These are phyloP conservation scores for Cocos nucifera DNA, from an alignment of 176 grass and related monocot genomes.

Conservation along the genomic window DNA sequence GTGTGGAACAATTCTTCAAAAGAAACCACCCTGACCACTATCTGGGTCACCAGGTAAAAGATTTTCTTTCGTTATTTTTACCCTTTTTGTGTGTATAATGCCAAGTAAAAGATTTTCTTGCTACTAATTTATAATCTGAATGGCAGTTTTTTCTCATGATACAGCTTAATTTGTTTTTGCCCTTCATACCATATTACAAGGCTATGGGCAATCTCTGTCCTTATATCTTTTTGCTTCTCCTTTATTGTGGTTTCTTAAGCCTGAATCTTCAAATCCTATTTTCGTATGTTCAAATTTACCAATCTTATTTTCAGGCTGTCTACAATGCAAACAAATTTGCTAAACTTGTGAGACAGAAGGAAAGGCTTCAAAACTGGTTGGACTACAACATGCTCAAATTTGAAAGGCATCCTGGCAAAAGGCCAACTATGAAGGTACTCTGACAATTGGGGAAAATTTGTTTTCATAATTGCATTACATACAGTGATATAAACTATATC, in stretches of 20 bases:
- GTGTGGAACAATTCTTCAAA: slow-evolving; percentile 79
- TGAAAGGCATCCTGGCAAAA: slow-evolving; percentile 72
- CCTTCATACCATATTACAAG: too few relatives aligned
- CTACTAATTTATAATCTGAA: too few relatives aligned
- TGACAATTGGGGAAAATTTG: too few relatives aligned
- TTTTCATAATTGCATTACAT: too few relatives aligned
- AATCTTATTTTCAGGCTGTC: slow-evolving; percentile 53
- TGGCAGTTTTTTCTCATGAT: too few relatives aligned
- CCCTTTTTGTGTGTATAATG: background rate
- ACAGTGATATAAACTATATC: too few relatives aligned
- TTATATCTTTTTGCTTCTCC: too few relatives aligned
- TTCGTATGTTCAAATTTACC: background rate
- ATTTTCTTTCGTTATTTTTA: background rate
- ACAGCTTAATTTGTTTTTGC: too few relatives aligned
- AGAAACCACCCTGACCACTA: slow-evolving; percentile 91
- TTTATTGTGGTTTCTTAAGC: too few relatives aligned
- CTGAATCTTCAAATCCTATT: too few relatives aligned
- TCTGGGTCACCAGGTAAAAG: slow-evolving; percentile 79
- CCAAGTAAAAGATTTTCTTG: too few relatives aligned
- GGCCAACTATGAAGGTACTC: slow-evolving; percentile 62
- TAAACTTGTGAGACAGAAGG: slow-evolving; percentile 63
- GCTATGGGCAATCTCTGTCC: too few relatives aligned
- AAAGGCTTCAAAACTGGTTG: slow-evolving; percentile 86
- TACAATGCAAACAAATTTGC: slow-evolving; percentile 92
- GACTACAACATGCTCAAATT: slow-evolving; percentile 89